Percentiles rank a stretch among this genome's conserved stretches.
Conservation (phyloP, 768 basidiomycete species). For the Leccinum pellstonianum region DNA sequence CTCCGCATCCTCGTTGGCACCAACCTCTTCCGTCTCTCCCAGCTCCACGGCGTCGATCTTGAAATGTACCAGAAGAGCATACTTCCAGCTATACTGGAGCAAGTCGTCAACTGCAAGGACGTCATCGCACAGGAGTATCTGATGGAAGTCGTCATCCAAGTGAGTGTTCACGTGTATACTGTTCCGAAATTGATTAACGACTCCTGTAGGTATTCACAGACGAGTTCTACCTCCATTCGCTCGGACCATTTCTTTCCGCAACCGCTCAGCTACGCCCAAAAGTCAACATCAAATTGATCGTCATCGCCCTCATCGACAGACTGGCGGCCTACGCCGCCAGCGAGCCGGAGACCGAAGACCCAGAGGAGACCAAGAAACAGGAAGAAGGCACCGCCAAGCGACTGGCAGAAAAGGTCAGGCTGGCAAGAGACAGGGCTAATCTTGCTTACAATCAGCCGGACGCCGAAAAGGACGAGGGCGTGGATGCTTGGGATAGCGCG, state of each 20-base stretch:
- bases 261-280: conserved; percentile 96
- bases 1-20: too few relatives aligned
- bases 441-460: conserved; percentile 48
- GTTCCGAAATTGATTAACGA: background rate
- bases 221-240: conserved; percentile 94
- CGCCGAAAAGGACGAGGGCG: conserved; percentile 16
- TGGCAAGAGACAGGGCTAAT: conserved; percentile 58
- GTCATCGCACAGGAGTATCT: too few relatives aligned
- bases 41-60: too few relatives aligned
- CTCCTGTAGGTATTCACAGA: conserved; percentile 86
- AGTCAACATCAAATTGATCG: conserved; percentile 98
- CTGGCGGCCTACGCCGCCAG: conserved; percentile 94
- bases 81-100: too few relatives aligned
- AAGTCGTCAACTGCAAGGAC: too few relatives aligned
- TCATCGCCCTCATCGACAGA: conserved; percentile 95
- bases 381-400: conserved; percentile 91
- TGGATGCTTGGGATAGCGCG: conserved; percentile 27
- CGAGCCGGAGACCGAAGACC: conserved; percentile 92
- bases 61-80: too few relatives aligned
- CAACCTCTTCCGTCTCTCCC: too few relatives aligned
- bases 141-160: too few relatives aligned
- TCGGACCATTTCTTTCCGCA: conserved; percentile 95
- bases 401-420: conserved; percentile 84
- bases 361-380: conserved; percentile 88
- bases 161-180: conserved; percentile 12